These are phyloP conservation scores for Chrysoporthe deuterocubensis DNA, from an alignment of 2,329 filamentous ascomycete species.

Conservation along the genomic window DNA sequence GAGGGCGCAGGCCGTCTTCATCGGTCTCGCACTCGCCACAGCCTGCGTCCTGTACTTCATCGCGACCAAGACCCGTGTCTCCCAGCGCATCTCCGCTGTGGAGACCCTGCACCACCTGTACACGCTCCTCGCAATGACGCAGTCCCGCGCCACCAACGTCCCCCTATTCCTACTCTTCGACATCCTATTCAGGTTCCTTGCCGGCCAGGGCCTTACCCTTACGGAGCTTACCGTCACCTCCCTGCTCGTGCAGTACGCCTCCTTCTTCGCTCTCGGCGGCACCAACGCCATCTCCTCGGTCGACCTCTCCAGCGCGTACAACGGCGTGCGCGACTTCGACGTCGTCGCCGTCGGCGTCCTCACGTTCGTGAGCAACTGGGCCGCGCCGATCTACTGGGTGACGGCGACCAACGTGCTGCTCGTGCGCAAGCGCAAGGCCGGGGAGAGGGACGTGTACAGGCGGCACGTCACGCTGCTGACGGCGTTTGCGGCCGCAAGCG, in stretches of 20 bases:
- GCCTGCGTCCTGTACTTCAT: slow-evolving; percentile 46
- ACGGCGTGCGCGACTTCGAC: slow-evolving; percentile 83
- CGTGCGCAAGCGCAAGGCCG: slow-evolving; percentile 42
- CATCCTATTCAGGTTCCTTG: slow-evolving; percentile 56
- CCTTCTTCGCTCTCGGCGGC: slow-evolving; percentile 89
- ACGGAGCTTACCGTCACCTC: slow-evolving; percentile 70
- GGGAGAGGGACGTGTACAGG: slow-evolving; percentile 40
- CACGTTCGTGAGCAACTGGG: slow-evolving; percentile 90
- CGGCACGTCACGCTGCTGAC: slow-evolving; percentile 69
- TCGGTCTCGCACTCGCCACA: slow-evolving; percentile 47
- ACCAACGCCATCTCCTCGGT: slow-evolving; percentile 96
- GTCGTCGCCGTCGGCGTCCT: slow-evolving; percentile 79
- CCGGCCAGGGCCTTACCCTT: slow-evolving; percentile 51
- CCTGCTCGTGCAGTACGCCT: slow-evolving; percentile 77
- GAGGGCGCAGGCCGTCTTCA: slow-evolving; percentile 55
- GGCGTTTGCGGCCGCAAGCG: slow-evolving; percentile 67
- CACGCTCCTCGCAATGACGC: slow-evolving; percentile 80
- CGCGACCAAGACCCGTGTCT: slow-evolving; percentile 35
- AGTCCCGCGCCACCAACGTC: slow-evolving; percentile 83
- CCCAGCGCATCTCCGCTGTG: slow-evolving; percentile 37
- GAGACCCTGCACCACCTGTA: slow-evolving; percentile 70
- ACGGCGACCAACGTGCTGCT: slow-evolving; percentile 67
- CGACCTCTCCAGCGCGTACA: slow-evolving; percentile 93
- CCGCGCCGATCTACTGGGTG: slow-evolving; percentile 86
- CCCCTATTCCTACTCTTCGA: slow-evolving; percentile 81